Conservation (phyloP, 495 filamentous ascomycete genomes). For the Aspergillus coremiiformis region DNA sequence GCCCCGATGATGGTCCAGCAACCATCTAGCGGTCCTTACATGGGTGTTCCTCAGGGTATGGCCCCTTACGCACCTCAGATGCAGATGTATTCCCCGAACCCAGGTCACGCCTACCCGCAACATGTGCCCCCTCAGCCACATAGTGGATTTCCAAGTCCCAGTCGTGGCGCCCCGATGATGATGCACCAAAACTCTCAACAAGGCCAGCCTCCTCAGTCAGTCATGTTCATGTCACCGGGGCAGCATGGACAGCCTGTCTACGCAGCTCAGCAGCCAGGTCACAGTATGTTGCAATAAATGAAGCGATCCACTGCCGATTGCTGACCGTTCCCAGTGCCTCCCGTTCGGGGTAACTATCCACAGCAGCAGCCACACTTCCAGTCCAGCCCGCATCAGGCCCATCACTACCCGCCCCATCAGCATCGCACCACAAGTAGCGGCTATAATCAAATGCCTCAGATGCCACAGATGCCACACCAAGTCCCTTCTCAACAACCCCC, state of each 20-base stretch:
- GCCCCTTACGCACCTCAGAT: constrained; percentile 57
- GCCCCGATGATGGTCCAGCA: constrained; percentile 79
- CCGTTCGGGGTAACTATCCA: constrained; percentile 50
- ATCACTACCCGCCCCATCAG: constrained; percentile 56
- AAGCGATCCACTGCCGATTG: background rate
- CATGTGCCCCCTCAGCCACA: constrained; percentile 56
- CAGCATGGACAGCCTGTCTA: constrained; percentile 64
- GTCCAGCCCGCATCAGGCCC: constrained; percentile 57
- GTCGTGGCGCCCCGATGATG: constrained; percentile 73
- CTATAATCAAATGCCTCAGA: constrained; percentile 49
- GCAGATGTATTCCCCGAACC: constrained; percentile 66
- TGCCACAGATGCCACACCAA: constrained; percentile 35
- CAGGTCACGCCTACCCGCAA: constrained; percentile 57
- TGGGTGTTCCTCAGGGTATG: constrained; percentile 49
- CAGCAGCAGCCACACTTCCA: constrained; percentile 55
- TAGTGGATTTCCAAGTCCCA: constrained; percentile 78
- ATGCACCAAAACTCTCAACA: constrained; percentile 74
- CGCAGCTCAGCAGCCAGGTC: constrained; percentile 52
- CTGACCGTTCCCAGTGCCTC: constrained; percentile 45
- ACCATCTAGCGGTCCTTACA: constrained; percentile 51
- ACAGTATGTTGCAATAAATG: constrained; percentile 50
- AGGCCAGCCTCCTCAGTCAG: constrained; percentile 51
- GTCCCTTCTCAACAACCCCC: constrained; percentile 36
- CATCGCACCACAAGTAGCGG: constrained; percentile 53
- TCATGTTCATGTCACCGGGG: constrained; percentile 61